A percentile compares a stretch with the other conserved stretches of the same genome.
phyloP scores from a whole-genome alignment of 2,329 filamentous ascomycete genomes.

The Epicoccum sorghinum region DNA sequence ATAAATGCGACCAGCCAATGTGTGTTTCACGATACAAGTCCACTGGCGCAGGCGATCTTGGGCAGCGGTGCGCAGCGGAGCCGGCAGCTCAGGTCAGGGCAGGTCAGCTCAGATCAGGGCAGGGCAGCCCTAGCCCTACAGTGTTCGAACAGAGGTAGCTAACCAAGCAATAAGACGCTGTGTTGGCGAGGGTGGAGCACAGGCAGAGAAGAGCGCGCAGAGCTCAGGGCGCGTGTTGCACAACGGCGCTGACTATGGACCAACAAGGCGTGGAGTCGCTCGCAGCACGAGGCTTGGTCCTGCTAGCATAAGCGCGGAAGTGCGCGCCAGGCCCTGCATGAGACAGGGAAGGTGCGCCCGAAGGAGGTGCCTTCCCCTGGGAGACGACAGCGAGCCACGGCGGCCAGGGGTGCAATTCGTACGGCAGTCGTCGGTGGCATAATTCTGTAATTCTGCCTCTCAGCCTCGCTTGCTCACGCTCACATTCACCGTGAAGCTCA shows the following conservation, averaged over 20 bases:
- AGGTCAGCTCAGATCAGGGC: background rate
- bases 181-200: background rate
- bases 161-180: too few species aligned
- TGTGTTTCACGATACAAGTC: background rate
- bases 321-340: constrained; percentile 14
- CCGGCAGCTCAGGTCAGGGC: background rate
- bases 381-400: constrained; percentile 9
- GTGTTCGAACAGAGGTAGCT: background rate
- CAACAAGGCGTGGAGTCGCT: too few species aligned
- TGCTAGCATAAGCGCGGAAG: constrained; percentile 1
- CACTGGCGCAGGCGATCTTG: background rate
- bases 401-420: constrained; percentile 15
- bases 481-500: background rate
- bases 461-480: constrained; percentile 5
- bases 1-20: background rate
- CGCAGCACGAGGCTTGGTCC: constrained; percentile 7
- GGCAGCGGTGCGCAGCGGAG: background rate
- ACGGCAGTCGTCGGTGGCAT: constrained; percentile 5
- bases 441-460: constrained; percentile 1
- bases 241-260: constrained; percentile 1
- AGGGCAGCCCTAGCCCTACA: background rate
- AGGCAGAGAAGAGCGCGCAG: constrained; percentile 7
- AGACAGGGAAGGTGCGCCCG: constrained; percentile 16
- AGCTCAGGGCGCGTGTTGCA: constrained; percentile 6
- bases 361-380: constrained; percentile 14